Base-by-base conservation (phyloP, 495 filamentous ascomycete species). In the Cryomyces minteri region DNA sequence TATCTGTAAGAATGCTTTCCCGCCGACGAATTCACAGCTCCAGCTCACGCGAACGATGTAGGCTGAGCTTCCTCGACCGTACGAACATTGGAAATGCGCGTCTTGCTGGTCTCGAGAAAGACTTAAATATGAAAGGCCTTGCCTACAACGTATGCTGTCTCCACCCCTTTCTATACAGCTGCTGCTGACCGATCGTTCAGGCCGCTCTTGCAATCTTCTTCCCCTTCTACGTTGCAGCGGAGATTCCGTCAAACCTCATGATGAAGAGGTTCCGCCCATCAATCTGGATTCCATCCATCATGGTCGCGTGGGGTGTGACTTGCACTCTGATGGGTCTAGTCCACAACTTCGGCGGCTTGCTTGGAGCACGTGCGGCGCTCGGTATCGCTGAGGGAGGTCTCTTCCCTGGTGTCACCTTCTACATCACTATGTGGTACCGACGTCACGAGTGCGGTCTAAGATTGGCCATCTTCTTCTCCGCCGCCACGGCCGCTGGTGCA, bases 201-300 rank as follows among this genome's bases (percentile, higher is more conserved):
- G 12, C 12, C 40, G 40, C 40, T 4, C 28, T 94, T 11, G 84
- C 85, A 5, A 66, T 95, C 5, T 94, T 93, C 66, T 93, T 90
- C 54, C 84, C 90, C 43, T 79, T 80, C 55, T 93, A 94, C 65
- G 84, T 94, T 48, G 58, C 88, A 41, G 90, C 90, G 53, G 87
- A 93, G 59, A 65, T 88, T 40, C 88, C 88, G 0, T 88, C 85
- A 5, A 94, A 94, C 58, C 67, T 95, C 51, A 65, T 88, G 55
- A 94, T 94, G 86, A 84, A 79, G 42, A 73, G 70, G 37, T 65
- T 94, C 4, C 83, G 82, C 48, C 87, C 87, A 1, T 80, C 84
- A 43, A 76, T 86, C 5, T 94, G 87, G 85, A 88, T 94, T 39
- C 69, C 76, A 7, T 62, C 65, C 31, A 61, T 77, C 39, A 70